Evolutionary conservation across 768 basidiomycete genomes (phyloP).

Genomic region (Lanmaoa rubissima): DNA sequence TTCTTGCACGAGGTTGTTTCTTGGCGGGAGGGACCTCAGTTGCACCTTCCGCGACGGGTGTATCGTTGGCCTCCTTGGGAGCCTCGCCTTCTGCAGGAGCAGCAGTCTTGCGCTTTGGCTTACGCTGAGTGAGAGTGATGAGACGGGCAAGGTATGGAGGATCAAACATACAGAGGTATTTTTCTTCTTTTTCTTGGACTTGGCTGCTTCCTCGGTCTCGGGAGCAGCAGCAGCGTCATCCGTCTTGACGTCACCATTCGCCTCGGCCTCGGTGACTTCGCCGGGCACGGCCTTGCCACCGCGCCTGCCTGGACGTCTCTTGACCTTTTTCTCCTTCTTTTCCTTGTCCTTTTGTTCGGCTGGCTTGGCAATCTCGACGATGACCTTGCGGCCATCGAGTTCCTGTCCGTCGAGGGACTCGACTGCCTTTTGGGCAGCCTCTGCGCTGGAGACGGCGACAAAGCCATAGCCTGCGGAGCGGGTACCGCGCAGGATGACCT

Average conservation of each 20-base stretch:
- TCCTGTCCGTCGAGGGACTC: conserved; percentile 83
- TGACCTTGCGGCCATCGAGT: conserved; percentile 84
- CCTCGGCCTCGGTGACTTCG: conserved; percentile 88
- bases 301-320: conserved; percentile 82
- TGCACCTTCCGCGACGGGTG: conserved; percentile 37
- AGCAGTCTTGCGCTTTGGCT: conserved; percentile 41
- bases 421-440: conserved; percentile 85
- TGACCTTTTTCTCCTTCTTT: conserved; percentile 73
- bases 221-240: conserved; percentile 51
- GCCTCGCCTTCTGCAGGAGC: conserved; percentile 34
- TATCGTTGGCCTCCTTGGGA: conserved; percentile 28
- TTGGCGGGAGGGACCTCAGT: conserved; percentile 35
- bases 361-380: conserved; percentile 93
- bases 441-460: conserved; percentile 75
- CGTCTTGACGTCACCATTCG: conserved; percentile 69
- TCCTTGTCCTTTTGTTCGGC: conserved; percentile 80
- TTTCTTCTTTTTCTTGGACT: conserved; percentile 82
- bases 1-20: conserved; percentile 53
- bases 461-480: conserved; percentile 94
- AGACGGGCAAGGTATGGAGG: background rate
- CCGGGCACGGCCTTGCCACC: conserved; percentile 85
- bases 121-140: conserved; percentile 45
- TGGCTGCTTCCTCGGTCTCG: conserved; percentile 54
- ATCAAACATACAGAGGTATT: conserved; percentile 50
- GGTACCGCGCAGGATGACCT: conserved; percentile 81